Conservation (phyloP, 371 early-diverging fungal genomes). For the Lichtheimia ramosa region DNA sequence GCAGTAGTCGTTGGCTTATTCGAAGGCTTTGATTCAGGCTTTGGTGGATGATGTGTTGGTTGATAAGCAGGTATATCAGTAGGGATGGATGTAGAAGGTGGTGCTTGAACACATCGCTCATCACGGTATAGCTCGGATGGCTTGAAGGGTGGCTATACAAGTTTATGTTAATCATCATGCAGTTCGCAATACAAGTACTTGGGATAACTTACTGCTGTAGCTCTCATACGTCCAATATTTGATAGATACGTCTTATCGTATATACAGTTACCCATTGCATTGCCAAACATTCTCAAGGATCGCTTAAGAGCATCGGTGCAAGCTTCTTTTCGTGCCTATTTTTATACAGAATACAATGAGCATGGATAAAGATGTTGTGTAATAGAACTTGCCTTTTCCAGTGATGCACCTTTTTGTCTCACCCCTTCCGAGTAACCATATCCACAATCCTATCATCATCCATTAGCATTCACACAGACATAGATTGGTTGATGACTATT, state of each 20-base stretch:
- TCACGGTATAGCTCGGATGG: conserved; percentile 27
- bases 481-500: background rate
- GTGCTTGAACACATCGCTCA: conserved; percentile 14
- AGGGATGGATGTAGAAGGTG: background rate
- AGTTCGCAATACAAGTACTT: background rate
- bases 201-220: conserved; percentile 24
- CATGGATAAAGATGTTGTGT: background rate
- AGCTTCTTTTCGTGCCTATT: conserved; percentile 93
- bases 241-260: conserved; percentile 89
- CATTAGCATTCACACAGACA: background rate
- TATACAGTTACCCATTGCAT: conserved; percentile 92
- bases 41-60: too few species aligned
- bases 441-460: conserved; percentile 36
- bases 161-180: background rate
- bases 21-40: too few species aligned
- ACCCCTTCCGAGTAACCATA: conserved; percentile 73
- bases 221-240: conserved; percentile 45
- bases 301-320: conserved; percentile 96
- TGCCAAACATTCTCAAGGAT: conserved; percentile 92
- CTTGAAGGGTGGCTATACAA: conserved; percentile 24
- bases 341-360: background rate
- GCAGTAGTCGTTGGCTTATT: too few species aligned
- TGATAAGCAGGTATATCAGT: background rate
- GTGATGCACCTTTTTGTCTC: conserved; percentile 78
- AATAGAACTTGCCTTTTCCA: conserved; percentile 73